Conservation (phyloP, 2,329 filamentous ascomycete species). For the Leptodontidium sp. region DNA sequence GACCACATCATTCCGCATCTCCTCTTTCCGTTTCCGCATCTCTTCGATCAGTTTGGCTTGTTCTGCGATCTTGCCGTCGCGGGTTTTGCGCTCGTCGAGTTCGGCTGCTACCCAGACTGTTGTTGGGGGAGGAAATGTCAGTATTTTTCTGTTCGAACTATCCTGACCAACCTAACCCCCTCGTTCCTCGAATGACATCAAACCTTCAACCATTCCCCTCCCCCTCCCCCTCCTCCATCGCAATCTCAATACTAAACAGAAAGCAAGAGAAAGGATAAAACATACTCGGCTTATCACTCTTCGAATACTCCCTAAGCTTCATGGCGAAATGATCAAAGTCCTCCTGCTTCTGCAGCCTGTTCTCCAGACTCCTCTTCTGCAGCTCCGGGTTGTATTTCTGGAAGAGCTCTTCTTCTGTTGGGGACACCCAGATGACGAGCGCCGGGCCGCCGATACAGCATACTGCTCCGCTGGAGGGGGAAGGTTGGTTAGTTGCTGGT, state of each 20-base stretch:
- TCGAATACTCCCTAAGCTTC: slow-evolving; percentile 86
- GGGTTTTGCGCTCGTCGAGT: slow-evolving; percentile 49
- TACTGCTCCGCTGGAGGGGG: slow-evolving; percentile 65
- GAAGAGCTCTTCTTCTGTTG: slow-evolving; percentile 92
- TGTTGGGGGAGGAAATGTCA: not conserved
- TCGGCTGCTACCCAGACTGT: slow-evolving; percentile 57
- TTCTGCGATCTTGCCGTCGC: slow-evolving; percentile 48
- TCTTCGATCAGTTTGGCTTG: slow-evolving; percentile 50
- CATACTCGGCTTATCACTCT: slow-evolving; percentile 90
- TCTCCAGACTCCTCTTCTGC: slow-evolving; percentile 86
- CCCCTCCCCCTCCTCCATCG: not conserved
- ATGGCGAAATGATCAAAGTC: slow-evolving; percentile 90
- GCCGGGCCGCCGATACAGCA: slow-evolving; percentile 86
- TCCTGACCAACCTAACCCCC: not conserved
- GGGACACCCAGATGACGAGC: slow-evolving; percentile 79
- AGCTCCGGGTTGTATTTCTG: slow-evolving; percentile 93
- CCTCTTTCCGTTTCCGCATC: slow-evolving; percentile 51
- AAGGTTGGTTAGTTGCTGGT: slow-evolving; percentile 27
- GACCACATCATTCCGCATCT: slow-evolving; percentile 48
- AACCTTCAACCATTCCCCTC: not conserved
- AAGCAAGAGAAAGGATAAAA: slow-evolving; percentile 30
- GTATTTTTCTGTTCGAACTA: not conserved
- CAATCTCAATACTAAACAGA: not conserved
- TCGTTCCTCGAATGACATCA: not conserved
- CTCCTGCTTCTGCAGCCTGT: slow-evolving; percentile 76